A percentile compares a stretch with the other conserved stretches of the same genome.
phyloP scores from a whole-genome alignment of 176 grass and related monocot species.

The Oryza longistaminata region DNA sequence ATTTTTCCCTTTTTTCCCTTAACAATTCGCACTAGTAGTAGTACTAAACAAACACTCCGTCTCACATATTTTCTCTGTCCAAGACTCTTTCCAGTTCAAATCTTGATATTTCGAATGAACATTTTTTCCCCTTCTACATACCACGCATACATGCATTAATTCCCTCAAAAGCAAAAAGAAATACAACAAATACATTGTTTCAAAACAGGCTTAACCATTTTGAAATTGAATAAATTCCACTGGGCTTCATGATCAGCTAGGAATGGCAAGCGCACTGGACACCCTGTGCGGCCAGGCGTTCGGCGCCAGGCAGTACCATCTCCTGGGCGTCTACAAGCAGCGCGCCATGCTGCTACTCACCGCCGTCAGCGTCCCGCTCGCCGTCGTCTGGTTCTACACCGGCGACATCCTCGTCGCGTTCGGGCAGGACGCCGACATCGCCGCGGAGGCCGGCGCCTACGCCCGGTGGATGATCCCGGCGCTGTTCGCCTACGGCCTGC shows the following conservation, averaged over 20 bases:
- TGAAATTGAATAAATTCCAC: too few species aligned
- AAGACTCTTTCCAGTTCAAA: too few species aligned
- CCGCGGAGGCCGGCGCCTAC: constrained; percentile 48
- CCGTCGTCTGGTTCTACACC: constrained; percentile 45
- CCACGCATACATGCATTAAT: too few species aligned
- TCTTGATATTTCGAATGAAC: too few species aligned
- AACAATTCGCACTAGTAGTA: too few species aligned
- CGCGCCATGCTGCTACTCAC: constrained; percentile 57
- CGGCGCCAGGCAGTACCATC: constrained; percentile 39
- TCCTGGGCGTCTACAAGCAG: constrained; percentile 57
- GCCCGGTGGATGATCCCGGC: constrained; percentile 58
- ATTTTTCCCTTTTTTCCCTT: too few species aligned
- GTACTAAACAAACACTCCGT: too few species aligned
- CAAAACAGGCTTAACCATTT: too few species aligned
- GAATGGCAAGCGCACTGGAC: constrained; percentile 36
- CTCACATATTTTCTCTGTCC: too few species aligned
- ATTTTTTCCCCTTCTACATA: too few species aligned
- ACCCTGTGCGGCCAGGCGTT: constrained; percentile 43
- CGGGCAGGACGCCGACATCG: constrained; percentile 51
- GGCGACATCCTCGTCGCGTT: constrained; percentile 45
- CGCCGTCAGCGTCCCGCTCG: constrained; percentile 40
- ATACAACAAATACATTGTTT: too few species aligned
- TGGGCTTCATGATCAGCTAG: background rate
- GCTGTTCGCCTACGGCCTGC: constrained; percentile 47
- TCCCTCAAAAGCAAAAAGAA: too few species aligned